Evolutionary conservation across 108 stramenopile genomes (phyloP).

Genomic region (Skeletonema tropicum): DNA sequence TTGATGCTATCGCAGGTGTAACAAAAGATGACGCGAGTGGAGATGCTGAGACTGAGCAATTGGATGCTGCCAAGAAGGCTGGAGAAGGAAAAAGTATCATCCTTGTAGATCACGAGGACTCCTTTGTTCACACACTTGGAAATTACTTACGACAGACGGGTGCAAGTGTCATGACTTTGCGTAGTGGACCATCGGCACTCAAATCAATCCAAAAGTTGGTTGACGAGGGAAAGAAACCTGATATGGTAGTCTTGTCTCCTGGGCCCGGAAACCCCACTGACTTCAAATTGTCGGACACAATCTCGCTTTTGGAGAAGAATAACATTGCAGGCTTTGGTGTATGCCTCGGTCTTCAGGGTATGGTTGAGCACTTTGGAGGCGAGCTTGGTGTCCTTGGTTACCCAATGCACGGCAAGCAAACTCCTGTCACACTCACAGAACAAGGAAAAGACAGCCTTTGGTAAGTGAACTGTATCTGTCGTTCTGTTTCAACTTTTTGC

Average conservation of each 20-base stretch:
- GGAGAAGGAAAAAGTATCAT: slow-evolving; percentile 88
- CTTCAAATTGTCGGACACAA: slow-evolving; percentile 87
- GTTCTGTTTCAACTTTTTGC: slow-evolving; percentile 4
- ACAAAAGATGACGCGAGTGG: slow-evolving; percentile 31
- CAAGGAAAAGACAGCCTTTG: slow-evolving; percentile 59
- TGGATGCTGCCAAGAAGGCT: slow-evolving; percentile 44
- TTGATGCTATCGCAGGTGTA: slow-evolving; percentile 82
- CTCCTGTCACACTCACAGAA: slow-evolving; percentile 73
- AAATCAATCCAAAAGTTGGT: slow-evolving; percentile 70
- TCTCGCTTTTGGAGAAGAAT: slow-evolving; percentile 77
- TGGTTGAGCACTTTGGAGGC: slow-evolving; percentile 98
- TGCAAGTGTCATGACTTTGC: slow-evolving; percentile 89
- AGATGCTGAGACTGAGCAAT: slow-evolving; percentile 36
- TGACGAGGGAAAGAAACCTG: slow-evolving; percentile 80
- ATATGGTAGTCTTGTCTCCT: slow-evolving; percentile 95
- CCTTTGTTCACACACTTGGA: slow-evolving; percentile 98
- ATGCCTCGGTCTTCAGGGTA: slow-evolving; percentile 97
- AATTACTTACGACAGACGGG: slow-evolving; percentile 98
- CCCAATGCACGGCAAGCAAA: slow-evolving; percentile 98
- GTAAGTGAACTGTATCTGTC: slow-evolving; percentile 36
- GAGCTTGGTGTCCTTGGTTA: slow-evolving; percentile 90
- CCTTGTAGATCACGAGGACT: slow-evolving; percentile 97
- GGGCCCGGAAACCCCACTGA: slow-evolving; percentile 97
- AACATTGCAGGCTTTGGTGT: slow-evolving; percentile 96
- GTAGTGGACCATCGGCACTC: slow-evolving; percentile 88